Evolutionary conservation across 495 filamentous ascomycete species (phyloP).

Genomic region (Neurospora sp.): DNA sequence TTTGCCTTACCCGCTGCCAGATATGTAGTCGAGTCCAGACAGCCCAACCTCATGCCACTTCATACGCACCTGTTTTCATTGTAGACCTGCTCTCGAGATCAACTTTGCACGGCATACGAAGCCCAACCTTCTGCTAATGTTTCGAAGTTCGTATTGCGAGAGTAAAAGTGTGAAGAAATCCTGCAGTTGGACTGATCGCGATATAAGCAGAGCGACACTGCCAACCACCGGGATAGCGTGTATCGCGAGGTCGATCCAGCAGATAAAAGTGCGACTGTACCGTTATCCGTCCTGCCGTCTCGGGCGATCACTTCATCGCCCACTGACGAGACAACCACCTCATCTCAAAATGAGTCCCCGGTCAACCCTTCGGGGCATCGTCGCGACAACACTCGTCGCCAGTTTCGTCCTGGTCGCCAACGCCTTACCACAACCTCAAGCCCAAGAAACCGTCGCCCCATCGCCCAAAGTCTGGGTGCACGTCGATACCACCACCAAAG

Average conservation of each 20-base stretch:
- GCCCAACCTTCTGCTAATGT: neutral
- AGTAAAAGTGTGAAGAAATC: neutral
- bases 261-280: neutral
- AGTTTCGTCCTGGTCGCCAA: neutral
- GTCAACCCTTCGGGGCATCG: neutral
- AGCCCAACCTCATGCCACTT: neutral
- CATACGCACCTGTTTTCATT: neutral
- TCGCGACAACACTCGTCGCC: neutral
- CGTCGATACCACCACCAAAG: constrained; percentile 12
- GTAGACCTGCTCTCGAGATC: neutral
- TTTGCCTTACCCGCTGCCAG: neutral
- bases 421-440: constrained; percentile 6
- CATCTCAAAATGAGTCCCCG: neutral
- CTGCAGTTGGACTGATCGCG: neutral
- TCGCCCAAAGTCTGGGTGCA: constrained; percentile 17
- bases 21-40: neutral
- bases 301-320: neutral
- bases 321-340: neutral
- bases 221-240: neutral
- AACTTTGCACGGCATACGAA: neutral
- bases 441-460: neutral
- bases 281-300: neutral
- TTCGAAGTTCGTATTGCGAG: neutral
- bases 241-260: neutral
- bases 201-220: neutral